Base-by-base conservation (phyloP, 2,329 filamentous ascomycete species). In the Diaporthe longicolla region DNA sequence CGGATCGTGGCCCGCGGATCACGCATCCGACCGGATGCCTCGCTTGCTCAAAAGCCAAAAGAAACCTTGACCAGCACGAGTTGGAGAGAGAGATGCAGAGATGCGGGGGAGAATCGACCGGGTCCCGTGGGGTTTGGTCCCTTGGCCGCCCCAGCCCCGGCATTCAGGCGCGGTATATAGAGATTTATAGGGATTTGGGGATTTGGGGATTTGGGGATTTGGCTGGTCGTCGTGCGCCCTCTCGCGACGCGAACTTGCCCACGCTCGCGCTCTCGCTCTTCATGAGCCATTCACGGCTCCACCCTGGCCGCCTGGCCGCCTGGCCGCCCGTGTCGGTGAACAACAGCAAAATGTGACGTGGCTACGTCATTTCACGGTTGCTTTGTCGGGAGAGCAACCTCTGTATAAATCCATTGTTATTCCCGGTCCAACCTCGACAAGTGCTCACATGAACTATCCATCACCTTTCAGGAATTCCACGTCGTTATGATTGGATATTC, bases 1-100 rank as follows among this genome's bases (percentile, higher is more conserved):
- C 63, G 63, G 63, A 66, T 66, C 29, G 45, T 66, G 63, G 45
- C 63, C 63, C 29, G 45, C 63, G 63, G 63, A 17, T 66, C n/a
- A 26, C 15, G 63, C 63, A 66, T 37, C 63, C 63, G 61, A 66
- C 45, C 63, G 45, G 63, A 68, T 40, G 32, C n/a, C 26, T 54
- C n/a, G 45, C 63, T 8, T 19, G 24, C 40, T 29, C 19, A 43
- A 5, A 48, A 8, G 10, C 37, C 37, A 37, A 1, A 11, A 37
- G 37, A 37, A 37, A 37, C 37, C 37, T 37, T 37, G 37, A 13
- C 10, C 1, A 13, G 37, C 37, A 37, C 37, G 13, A 37, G 37
- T 37, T 43, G 13, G 15, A 17, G 40, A 17, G 13, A 45, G 40
- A 50, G 8, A 37, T 1, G 50, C 13, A 13, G 45, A 32, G 48